Percentiles rank a stretch among this genome's conserved stretches.
Conservation (phyloP, 495 filamentous ascomycete genomes). For the Aspergillus avenaceus region DNA sequence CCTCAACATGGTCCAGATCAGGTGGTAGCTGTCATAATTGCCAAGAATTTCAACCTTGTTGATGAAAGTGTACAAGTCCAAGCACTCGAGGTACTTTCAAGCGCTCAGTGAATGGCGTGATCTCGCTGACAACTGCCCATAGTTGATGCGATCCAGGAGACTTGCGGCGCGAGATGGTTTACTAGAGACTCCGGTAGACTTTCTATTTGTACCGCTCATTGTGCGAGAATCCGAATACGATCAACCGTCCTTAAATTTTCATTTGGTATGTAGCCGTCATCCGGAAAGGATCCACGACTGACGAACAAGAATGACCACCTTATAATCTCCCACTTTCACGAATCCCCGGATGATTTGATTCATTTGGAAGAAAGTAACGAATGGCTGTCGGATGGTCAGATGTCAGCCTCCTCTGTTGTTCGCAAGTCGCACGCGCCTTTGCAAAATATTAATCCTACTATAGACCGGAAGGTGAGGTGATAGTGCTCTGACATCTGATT, state of each 20-base stretch:
- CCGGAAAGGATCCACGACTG: no score
- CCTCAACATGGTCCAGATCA: slow-evolving; percentile 12
- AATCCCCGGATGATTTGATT: slow-evolving; percentile 63
- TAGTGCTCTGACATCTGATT: not conserved
- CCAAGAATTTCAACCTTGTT: slow-evolving; percentile 70
- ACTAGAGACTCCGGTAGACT: slow-evolving; percentile 70
- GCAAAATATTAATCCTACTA: slow-evolving; percentile 10
- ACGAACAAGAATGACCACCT: slow-evolving; percentile 69
- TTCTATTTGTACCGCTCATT: slow-evolving; percentile 75
- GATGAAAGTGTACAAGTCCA: slow-evolving; percentile 76
- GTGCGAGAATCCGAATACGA: slow-evolving; percentile 28
- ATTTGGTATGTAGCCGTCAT: slow-evolving; percentile 41
- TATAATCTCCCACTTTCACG: slow-evolving; percentile 84
- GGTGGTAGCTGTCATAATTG: slow-evolving; percentile 79
- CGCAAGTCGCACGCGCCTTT: slow-evolving; percentile 22
- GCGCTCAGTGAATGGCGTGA: no score
- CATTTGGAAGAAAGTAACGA: slow-evolving; percentile 61
- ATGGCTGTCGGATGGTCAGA: slow-evolving; percentile 41
- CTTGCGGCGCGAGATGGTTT: slow-evolving; percentile 69
- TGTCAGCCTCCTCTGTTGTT: slow-evolving; percentile 44
- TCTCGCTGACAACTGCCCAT: slow-evolving; percentile 11
- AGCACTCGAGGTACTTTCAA: slow-evolving; percentile 60
- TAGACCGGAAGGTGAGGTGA: slow-evolving; percentile 22
- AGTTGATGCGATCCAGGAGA: slow-evolving; percentile 77
- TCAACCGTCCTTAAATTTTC: slow-evolving; percentile 33